Evolutionary conservation across 2,329 filamentous ascomycete species (phyloP).

Genomic region (Colletotrichum zoysiae): DNA sequence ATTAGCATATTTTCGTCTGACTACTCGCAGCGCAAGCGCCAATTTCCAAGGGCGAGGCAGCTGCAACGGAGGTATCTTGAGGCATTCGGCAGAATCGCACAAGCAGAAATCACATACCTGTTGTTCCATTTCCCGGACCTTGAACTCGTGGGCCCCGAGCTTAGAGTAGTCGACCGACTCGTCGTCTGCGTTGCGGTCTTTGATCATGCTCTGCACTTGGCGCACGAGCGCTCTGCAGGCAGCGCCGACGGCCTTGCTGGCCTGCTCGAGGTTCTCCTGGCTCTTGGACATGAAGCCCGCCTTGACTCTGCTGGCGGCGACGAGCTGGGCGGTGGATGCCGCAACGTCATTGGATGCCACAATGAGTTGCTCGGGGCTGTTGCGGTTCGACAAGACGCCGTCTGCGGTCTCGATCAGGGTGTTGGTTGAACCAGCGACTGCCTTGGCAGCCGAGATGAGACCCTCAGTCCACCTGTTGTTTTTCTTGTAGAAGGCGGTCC

Average conservation of each 20-base stretch:
- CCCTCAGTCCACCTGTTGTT: slow-evolving; percentile 99
- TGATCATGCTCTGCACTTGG: slow-evolving; percentile 95
- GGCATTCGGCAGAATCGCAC: slow-evolving; percentile 49
- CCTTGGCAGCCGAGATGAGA: slow-evolving; percentile 96
- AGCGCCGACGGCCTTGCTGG: slow-evolving; percentile 90
- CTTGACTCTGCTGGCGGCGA: slow-evolving; percentile 95
- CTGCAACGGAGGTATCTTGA: background rate
- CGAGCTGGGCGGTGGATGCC: slow-evolving; percentile 94
- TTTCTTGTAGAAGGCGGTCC: slow-evolving; percentile 99
- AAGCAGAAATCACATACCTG: slow-evolving; percentile 73
- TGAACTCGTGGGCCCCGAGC: slow-evolving; percentile 95
- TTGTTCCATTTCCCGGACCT: slow-evolving; percentile 99
- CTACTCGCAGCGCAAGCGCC: background rate
- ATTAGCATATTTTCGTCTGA: slow-evolving; percentile 15
- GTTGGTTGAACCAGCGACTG: slow-evolving; percentile 93
- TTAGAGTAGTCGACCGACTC: slow-evolving; percentile 89
- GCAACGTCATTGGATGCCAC: slow-evolving; percentile 98
- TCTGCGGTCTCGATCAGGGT: slow-evolving; percentile 98
- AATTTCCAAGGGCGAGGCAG: background rate
- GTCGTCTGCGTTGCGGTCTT: slow-evolving; percentile 83
- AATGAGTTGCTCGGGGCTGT: slow-evolving; percentile 96
- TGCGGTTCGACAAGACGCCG: slow-evolving; percentile 90
- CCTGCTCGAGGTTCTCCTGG: slow-evolving; percentile 90
- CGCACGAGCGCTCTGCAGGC: slow-evolving; percentile 90
- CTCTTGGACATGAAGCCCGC: slow-evolving; percentile 98